Evolutionary conservation across 192 early-diverging fungal genomes (phyloP), one percentile per base, ranked within the genome.

Genomic region (Coemansia sp.): DNA sequence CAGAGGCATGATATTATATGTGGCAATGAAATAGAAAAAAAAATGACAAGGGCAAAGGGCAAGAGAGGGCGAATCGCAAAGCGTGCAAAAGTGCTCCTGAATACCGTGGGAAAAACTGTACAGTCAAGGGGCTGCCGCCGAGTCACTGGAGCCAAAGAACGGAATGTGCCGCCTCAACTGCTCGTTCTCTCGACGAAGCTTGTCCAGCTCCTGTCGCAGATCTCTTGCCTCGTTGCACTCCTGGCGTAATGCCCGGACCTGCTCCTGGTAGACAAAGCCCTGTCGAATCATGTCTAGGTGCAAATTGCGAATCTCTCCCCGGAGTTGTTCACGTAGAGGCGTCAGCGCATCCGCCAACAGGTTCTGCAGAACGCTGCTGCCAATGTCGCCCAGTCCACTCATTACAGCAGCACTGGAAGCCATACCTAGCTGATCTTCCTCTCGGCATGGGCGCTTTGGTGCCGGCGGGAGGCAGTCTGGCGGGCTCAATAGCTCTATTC

Each of bases 251-350:
- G 63, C 53, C 32, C 38, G 55, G 28, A 82, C 59, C 66, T 77
- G 80, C 44, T 82, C 75, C 57, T 82, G 75, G 46, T 76, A 71
- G 14, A 82, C 69, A 66, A 77, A 77, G 38, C 71, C 63, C 16
- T 77, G 75, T 35, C 80, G 71, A 30, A 82, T 74, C 62, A 82
- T 74, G 28, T 82, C 80, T 10, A 82, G 72, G 44, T 82, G 80
- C 55, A 82, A 57, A 58, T 82, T 82, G 52, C 74, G 75, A 40
- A 82, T 77, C 44, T 82, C 75, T 66, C 69, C 73, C 42, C 80
- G 68, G 17, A 82, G 39, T 39, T 82, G 75, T 38, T 82, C 75
- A 32, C 80, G 66, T 16, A 82, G 59, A 2, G 80, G 80, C 11
- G 65, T 59, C n/a, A 82, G 72, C 2, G 80, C 72, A 61, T 77